phyloP scores from a whole-genome alignment of 768 basidiomycete species.

The Psilocybe cubensis region DNA sequence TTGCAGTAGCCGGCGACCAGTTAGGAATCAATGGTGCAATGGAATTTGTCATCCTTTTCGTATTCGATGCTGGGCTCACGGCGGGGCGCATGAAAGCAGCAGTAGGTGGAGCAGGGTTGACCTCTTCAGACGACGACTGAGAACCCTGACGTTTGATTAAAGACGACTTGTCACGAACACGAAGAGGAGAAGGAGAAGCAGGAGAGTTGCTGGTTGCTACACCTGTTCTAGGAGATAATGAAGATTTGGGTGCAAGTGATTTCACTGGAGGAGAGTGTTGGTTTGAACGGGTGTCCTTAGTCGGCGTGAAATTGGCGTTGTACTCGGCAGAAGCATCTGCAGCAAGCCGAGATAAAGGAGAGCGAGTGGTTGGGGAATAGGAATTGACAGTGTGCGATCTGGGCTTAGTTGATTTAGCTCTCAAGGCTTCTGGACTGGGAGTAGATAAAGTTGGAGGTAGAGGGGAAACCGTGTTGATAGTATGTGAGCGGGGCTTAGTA shows the following conservation, averaged over 20 bases:
- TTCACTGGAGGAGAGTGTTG: neutral
- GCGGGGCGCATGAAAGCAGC: conserved; percentile 15
- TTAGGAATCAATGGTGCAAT: conserved; percentile 26
- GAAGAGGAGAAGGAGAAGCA: conserved; percentile 7
- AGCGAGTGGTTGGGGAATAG: conserved; percentile 20
- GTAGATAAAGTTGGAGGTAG: conserved; percentile 8
- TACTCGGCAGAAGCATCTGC: conserved; percentile 8
- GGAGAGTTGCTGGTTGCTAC: neutral
- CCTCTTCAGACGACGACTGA: neutral
- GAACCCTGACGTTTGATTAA: conserved; percentile 4
- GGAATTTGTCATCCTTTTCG: conserved; percentile 18
- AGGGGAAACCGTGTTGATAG: conserved; percentile 12
- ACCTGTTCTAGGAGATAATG: neutral
- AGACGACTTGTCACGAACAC: conserved; percentile 5
- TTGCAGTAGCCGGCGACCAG: conserved; percentile 14
- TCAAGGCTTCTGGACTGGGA: conserved; percentile 7
- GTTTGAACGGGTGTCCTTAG: neutral
- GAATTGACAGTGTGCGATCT: conserved; percentile 25
- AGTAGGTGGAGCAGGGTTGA: conserved; percentile 4
- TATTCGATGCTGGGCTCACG: neutral
- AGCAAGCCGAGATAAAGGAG: conserved; percentile 24
- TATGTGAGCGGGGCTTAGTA: conserved; percentile 17
- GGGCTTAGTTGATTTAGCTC: conserved; percentile 15
- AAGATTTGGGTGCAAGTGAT: conserved; percentile 1
- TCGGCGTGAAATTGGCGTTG: neutral